Percentiles rank a stretch among this genome's conserved stretches.
Evolutionary conservation across 148 eudicot genomes (phyloP).

Genomic region (Rhododendron simsii): DNA sequence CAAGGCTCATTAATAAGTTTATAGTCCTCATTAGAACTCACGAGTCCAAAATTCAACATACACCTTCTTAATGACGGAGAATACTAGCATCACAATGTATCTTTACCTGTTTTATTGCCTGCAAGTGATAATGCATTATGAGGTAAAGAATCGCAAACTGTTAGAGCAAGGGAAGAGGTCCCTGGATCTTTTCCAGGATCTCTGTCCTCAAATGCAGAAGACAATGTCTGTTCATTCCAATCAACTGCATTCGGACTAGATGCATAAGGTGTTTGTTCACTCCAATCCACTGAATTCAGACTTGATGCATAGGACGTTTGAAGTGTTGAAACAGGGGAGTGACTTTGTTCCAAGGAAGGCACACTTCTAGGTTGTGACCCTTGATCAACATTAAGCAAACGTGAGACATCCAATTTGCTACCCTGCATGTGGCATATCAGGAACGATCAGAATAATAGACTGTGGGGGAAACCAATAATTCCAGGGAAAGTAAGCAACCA

Average conservation of each 20-base stretch:
- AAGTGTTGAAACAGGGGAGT: constrained; percentile 2
- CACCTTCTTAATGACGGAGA: neutral
- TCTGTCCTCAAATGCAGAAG: constrained; percentile 10
- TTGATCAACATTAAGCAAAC: constrained; percentile 7
- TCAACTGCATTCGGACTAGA: constrained; percentile 1
- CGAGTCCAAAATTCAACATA: neutral
- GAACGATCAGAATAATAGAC: neutral
- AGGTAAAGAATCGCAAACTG: constrained; percentile 1
- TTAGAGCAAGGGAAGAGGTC: constrained; percentile 3
- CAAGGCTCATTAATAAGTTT: neutral
- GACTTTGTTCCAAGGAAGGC: neutral
- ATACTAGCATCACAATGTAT: neutral
- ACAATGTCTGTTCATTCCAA: constrained; percentile 5
- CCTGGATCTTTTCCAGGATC: constrained; percentile 12
- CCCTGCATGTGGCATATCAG: constrained; percentile 4
- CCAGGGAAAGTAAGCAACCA: neutral
- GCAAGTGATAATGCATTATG: neutral
- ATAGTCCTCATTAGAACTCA: neutral
- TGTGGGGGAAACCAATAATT: neutral
- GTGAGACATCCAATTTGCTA: constrained; percentile 7
- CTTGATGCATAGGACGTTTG: constrained; percentile 8
- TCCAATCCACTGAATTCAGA: neutral
- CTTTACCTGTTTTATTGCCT: constrained; percentile 1
- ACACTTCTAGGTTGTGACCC: constrained; percentile 9
- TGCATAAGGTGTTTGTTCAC: neutral